Evolutionary conservation across 2,329 filamentous ascomycete species (phyloP).

Genomic region (Ophiostoma australiae): DNA sequence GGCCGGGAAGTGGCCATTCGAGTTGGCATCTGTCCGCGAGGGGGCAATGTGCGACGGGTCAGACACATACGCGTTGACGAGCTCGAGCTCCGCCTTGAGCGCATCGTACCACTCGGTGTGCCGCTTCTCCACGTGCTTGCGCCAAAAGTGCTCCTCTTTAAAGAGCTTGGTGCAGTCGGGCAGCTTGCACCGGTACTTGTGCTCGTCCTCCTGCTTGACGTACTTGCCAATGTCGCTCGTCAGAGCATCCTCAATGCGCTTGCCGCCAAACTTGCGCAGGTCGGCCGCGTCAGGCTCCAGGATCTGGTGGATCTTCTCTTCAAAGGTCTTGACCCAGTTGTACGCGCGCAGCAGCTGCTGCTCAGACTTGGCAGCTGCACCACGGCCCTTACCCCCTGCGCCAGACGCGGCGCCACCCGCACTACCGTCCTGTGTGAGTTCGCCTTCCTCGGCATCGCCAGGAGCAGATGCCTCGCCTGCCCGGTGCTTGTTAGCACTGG

Average conservation of each 20-base stretch:
- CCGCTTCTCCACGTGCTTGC: constrained; percentile 95
- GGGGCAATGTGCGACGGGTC: constrained; percentile 94
- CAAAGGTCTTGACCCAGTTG: constrained; percentile 98
- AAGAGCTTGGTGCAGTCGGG: constrained; percentile 95
- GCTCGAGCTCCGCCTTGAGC: constrained; percentile 74
- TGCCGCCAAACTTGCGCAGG: constrained; percentile 84
- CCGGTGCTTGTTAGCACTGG: constrained; percentile 53
- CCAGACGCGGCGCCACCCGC: not conserved
- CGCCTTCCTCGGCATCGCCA: constrained; percentile 56
- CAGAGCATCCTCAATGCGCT: constrained; percentile 76
- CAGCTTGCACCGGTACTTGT: constrained; percentile 94
- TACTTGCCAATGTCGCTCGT: constrained; percentile 81
- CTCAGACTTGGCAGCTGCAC: constrained; percentile 69
- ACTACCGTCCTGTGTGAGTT: constrained; percentile 59
- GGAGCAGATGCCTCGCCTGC: constrained; percentile 41
- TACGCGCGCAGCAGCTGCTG: constrained; percentile 91
- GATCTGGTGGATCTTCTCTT: constrained; percentile 91
- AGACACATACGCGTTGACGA: constrained; percentile 90
- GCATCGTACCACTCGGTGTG: constrained; percentile 81
- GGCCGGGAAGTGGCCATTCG: constrained; percentile 89
- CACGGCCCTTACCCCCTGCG: constrained; percentile 53
- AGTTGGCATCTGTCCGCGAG: constrained; percentile 87
- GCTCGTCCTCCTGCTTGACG: constrained; percentile 95
- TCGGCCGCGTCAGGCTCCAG: constrained; percentile 85
- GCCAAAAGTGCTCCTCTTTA: constrained; percentile 96